phyloP scores from a whole-genome alignment of 2,329 filamentous ascomycete species.

The Trichoderma sp. region DNA sequence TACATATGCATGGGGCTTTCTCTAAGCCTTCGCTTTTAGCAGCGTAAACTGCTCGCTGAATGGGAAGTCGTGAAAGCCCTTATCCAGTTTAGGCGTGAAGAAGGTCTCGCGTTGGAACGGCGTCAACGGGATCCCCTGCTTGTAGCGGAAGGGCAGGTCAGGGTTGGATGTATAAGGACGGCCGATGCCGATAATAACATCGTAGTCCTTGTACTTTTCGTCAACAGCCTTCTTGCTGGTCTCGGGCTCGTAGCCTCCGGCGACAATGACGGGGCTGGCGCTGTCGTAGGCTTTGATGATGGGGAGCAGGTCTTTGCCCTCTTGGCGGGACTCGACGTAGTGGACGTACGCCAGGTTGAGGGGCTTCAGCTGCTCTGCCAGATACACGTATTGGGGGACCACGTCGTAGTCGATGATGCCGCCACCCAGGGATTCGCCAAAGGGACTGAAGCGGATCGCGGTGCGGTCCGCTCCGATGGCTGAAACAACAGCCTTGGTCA shows the following conservation, averaged over 20 bases:
- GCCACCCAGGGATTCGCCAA: conserved; percentile 31
- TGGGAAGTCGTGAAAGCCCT: conserved; percentile 21
- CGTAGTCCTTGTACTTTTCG: conserved; percentile 14
- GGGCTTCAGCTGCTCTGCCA: conserved; percentile 18
- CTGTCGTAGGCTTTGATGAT: conserved; percentile 19
- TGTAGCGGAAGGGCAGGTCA: conserved; percentile 20
- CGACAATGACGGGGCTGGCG: conserved; percentile 6
- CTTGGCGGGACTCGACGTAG: conserved; percentile 17
- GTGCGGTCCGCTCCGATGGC: conserved; percentile 54
- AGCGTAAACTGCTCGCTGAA: conserved; percentile 17
- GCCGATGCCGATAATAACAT: conserved; percentile 18
- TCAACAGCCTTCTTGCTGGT: conserved; percentile 21
- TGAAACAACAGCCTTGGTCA: conserved; percentile 46
- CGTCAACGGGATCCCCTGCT: conserved; percentile 9
- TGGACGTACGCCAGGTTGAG: conserved; percentile 17
- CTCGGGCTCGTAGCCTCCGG: conserved; percentile 9
- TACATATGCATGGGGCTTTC: not conserved
- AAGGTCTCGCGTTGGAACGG: conserved; percentile 22
- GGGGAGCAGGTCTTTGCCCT: conserved; percentile 9
- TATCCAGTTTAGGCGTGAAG: conserved; percentile 11
- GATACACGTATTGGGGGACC: conserved; percentile 12
- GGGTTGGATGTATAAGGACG: conserved; percentile 22
- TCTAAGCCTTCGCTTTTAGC: conserved; percentile 12
- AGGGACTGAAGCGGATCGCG: conserved; percentile 61
- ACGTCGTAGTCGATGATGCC: conserved; percentile 1